These are phyloP conservation scores for Phytophthora meadii DNA, from an alignment of 352 stramenopile species.

Conservation along the genomic window DNA sequence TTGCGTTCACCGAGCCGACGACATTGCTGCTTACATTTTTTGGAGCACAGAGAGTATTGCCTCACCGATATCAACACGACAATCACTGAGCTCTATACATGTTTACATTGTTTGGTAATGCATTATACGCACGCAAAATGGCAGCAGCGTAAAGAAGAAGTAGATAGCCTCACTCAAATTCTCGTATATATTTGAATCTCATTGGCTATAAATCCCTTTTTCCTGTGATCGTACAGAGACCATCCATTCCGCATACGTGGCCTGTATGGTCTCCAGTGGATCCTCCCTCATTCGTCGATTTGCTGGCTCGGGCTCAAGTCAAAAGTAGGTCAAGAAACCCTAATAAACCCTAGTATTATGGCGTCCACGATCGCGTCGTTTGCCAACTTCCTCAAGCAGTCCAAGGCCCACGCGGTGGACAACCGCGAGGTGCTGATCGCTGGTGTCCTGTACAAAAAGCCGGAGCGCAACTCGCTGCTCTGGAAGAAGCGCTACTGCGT, in stretches of 20 bases:
- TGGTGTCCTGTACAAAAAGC: conserved; percentile 84
- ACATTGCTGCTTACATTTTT: conserved; percentile 12
- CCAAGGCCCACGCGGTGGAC: conserved; percentile 48
- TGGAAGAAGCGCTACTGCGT: conserved; percentile 92
- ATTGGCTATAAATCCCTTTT: conserved; percentile 11
- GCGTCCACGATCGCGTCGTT: conserved; percentile 51
- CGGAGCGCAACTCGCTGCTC: conserved; percentile 83
- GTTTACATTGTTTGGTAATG: too few relatives aligned
- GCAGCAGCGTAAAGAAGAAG: not conserved
- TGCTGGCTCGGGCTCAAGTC: conserved; percentile 22
- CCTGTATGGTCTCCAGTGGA: conserved; percentile 5
- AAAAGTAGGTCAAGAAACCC: conserved; percentile 2
- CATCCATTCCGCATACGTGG: conserved; percentile 8
- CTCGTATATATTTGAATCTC: not conserved
- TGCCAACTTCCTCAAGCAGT: conserved; percentile 63
- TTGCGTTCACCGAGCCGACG: conserved; percentile 9
- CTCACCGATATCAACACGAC: conserved; percentile 6
- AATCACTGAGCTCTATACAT: conserved; percentile 3
- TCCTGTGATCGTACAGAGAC: conserved; percentile 10
- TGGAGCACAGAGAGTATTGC: too few relatives aligned
- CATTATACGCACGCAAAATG: too few relatives aligned
- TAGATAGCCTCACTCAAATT: too few relatives aligned
- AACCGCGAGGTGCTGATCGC: conserved; percentile 61
- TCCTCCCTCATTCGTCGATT: conserved; percentile 38
- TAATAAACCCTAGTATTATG: conserved; percentile 5